phyloP scores from a whole-genome alignment of 352 stramenopile species.

The Paralagenidium karlingii region DNA sequence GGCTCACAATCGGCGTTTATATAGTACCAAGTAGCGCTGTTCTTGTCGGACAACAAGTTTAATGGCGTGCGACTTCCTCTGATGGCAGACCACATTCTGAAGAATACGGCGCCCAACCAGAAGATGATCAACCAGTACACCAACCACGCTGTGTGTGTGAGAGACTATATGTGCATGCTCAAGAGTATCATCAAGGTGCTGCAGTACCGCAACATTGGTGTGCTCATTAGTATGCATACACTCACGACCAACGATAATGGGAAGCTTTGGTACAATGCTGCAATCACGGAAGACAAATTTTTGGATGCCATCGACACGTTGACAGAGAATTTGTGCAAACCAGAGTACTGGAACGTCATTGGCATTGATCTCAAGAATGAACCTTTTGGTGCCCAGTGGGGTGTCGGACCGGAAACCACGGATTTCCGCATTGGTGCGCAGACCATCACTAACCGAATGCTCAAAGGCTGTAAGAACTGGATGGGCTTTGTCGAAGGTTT shows the following conservation, averaged over 20 bases:
- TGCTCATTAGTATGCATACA: slow-evolving; percentile 47
- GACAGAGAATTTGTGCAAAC: slow-evolving; percentile 30
- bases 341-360: slow-evolving; percentile 67
- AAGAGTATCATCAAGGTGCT: slow-evolving; percentile 26
- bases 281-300: slow-evolving; percentile 21
- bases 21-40: slow-evolving; percentile 60
- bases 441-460: slow-evolving; percentile 44
- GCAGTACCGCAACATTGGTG: slow-evolving; percentile 24
- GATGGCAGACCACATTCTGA: slow-evolving; percentile 40
- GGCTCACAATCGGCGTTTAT: not conserved
- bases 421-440: slow-evolving; percentile 35
- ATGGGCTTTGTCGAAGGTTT: slow-evolving; percentile 22
- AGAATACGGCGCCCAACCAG: slow-evolving; percentile 30
- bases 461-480: slow-evolving; percentile 20
- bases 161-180: slow-evolving; percentile 23
- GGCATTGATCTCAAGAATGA: slow-evolving; percentile 65
- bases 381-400: slow-evolving; percentile 29
- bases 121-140: slow-evolving; percentile 19
- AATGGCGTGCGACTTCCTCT: slow-evolving; percentile 61
- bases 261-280: slow-evolving; percentile 28
- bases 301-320: slow-evolving; percentile 19
- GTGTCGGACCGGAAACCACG: slow-evolving; percentile 14
- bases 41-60: slow-evolving; percentile 62
- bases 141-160: slow-evolving; percentile 39
- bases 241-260: slow-evolving; percentile 25